A percentile compares a stretch with the other conserved stretches of the same genome.
Evolutionary conservation across 768 basidiomycete genomes (phyloP).

Genomic region (Pleurotus giganteus): DNA sequence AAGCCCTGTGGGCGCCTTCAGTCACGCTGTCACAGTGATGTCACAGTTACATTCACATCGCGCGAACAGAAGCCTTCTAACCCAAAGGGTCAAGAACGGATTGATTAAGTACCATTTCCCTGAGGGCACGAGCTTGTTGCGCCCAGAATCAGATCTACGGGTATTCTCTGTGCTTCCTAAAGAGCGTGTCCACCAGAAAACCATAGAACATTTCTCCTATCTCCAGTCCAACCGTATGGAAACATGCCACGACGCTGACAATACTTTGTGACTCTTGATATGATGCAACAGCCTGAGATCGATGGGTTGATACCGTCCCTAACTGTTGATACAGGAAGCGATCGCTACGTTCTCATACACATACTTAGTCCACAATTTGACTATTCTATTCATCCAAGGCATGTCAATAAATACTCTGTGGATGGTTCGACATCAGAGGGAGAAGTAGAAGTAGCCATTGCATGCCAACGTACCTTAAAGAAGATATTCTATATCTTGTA

Average conservation of each 20-base stretch:
- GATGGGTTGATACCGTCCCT: neutral
- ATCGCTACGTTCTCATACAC: no score
- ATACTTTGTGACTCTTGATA: slow-evolving; percentile 24
- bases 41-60: slow-evolving; percentile 5
- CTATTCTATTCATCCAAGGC: no score
- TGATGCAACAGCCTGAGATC: neutral
- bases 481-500: no score
- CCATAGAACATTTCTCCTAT: neutral
- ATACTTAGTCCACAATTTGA: no score
- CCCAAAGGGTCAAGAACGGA: neutral
- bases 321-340: neutral
- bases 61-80: neutral
- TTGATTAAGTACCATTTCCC: neutral
- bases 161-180: neutral
- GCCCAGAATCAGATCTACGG: neutral
- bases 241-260: slow-evolving; percentile 14
- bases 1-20: slow-evolving; percentile 8
- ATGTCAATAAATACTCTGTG: no score
- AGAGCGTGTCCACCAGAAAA: neutral
- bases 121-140: neutral
- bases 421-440: no score
- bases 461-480: no score
- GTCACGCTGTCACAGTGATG: slow-evolving; percentile 9
- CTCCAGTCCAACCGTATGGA: slow-evolving; percentile 10
- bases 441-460: no score